A percentile compares a stretch with the other conserved stretches of the same genome.
Evolutionary conservation across 2,329 filamentous ascomycete species (phyloP).

Genomic region (Trichoderma semiorbis): DNA sequence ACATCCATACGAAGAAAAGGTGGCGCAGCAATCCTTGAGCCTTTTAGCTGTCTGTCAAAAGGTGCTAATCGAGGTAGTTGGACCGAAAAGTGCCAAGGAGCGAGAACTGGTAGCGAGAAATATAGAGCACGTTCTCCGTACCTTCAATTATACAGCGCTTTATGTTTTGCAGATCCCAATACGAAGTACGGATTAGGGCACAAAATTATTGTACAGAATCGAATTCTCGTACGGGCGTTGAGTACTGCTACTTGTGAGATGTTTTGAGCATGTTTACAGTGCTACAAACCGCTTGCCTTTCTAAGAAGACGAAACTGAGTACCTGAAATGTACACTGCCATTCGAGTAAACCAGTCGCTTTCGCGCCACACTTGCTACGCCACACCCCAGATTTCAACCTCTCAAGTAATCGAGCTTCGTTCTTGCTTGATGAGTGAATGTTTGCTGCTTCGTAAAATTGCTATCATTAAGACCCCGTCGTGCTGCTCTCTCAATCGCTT

Average conservation of each 20-base stretch:
- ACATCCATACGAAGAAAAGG: neutral
- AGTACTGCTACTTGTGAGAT: neutral
- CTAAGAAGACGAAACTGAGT: neutral
- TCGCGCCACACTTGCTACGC: conserved; percentile 2
- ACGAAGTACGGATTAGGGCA: neutral
- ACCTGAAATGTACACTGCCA: neutral
- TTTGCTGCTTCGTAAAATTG: neutral
- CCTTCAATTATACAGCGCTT: neutral
- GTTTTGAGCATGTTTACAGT: neutral
- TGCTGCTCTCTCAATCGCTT: neutral
- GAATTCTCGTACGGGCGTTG: neutral
- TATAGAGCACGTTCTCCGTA: neutral
- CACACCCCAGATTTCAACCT: conserved; percentile 7
- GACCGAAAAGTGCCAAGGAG: neutral
- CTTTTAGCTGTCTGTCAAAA: neutral
- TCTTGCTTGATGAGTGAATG: neutral
- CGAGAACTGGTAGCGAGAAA: neutral
- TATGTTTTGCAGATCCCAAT: conserved; percentile 5
- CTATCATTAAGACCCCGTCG: no score
- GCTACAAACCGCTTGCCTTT: neutral
- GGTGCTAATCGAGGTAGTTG: neutral
- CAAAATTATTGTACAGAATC: neutral
- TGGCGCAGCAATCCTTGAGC: neutral
- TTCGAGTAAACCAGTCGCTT: neutral
- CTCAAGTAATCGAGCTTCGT: neutral